Evolutionary conservation across 148 eudicot genomes (phyloP).

Genomic region (Bassia scoparia): DNA sequence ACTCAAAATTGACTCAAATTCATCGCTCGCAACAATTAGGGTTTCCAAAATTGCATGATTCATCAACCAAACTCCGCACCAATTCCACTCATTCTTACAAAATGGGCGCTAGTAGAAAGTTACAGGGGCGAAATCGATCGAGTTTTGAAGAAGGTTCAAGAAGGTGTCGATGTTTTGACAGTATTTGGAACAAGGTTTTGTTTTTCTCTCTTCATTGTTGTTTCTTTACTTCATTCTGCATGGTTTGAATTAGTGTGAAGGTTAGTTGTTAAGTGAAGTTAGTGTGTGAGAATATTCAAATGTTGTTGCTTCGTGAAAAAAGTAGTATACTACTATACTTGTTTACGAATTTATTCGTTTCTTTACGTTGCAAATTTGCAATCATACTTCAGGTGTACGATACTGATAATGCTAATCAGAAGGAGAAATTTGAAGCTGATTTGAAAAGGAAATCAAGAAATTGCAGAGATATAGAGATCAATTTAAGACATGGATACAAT

Average conservation of each 20-base stretch:
- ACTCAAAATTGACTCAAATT: constrained; percentile 2
- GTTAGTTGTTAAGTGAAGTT: neutral
- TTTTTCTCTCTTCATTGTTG: neutral
- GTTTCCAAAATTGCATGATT: constrained; percentile 12
- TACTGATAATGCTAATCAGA: constrained; percentile 94
- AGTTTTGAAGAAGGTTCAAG: constrained; percentile 94
- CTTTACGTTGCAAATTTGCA: constrained; percentile 16
- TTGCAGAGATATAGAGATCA: constrained; percentile 96
- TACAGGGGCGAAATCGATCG: constrained; percentile 99
- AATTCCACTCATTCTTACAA: constrained; percentile 14
- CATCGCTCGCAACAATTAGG: neutral
- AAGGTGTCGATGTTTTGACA: constrained; percentile 94
- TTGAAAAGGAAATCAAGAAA: constrained; percentile 97
- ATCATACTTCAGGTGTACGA: constrained; percentile 85
- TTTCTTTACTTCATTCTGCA: neutral
- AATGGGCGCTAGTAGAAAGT: constrained; percentile 96
- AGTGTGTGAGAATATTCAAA: neutral
- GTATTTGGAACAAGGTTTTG: constrained; percentile 96
- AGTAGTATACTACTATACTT: neutral
- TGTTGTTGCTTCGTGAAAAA: neutral
- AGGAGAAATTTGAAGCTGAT: constrained; percentile 98
- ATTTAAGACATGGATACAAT: constrained; percentile 98
- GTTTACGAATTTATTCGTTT: constrained; percentile 11
- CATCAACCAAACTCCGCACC: neutral
- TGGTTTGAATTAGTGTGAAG: neutral